Evolutionary conservation across 371 early-diverging fungal species (phyloP).

Genomic region (Dichotomocladium elegans): DNA sequence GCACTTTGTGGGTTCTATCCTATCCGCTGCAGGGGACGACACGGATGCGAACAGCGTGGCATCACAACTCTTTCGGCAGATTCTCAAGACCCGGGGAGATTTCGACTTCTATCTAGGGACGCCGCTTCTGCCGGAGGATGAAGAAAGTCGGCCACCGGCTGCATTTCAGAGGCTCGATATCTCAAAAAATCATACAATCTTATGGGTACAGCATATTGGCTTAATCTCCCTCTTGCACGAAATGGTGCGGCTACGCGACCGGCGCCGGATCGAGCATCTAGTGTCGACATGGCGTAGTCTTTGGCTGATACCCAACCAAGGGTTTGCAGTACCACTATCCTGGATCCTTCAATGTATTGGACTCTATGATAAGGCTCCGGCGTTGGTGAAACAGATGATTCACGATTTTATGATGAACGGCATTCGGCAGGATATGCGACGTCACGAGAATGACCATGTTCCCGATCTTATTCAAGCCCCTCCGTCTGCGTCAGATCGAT

Average conservation of each 20-base stretch:
- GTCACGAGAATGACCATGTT: neutral
- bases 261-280: constrained; percentile 15
- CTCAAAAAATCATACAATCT: constrained; percentile 19
- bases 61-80: constrained; percentile 23
- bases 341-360: constrained; percentile 35
- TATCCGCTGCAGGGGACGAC: constrained; percentile 16
- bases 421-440: constrained; percentile 1
- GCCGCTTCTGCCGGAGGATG: constrained; percentile 7
- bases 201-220: constrained; percentile 22
- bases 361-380: constrained; percentile 39
- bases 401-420: constrained; percentile 18
- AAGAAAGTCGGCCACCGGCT: neutral
- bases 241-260: constrained; percentile 24
- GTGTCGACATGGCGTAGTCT: constrained; percentile 22
- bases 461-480: neutral
- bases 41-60: constrained; percentile 15
- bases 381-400: constrained; percentile 31
- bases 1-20: constrained; percentile 24
- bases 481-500: constrained; percentile 1
- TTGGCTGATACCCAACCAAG: constrained; percentile 14
- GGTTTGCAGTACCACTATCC: constrained; percentile 24
- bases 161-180: constrained; percentile 15
- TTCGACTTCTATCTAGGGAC: constrained; percentile 38
- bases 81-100: constrained; percentile 21
- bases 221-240: constrained; percentile 28